Evolutionary conservation across 495 filamentous ascomycete genomes (phyloP), one percentile per base, ranked within the genome.

Genomic region (Trichoderma erinaceum): DNA sequence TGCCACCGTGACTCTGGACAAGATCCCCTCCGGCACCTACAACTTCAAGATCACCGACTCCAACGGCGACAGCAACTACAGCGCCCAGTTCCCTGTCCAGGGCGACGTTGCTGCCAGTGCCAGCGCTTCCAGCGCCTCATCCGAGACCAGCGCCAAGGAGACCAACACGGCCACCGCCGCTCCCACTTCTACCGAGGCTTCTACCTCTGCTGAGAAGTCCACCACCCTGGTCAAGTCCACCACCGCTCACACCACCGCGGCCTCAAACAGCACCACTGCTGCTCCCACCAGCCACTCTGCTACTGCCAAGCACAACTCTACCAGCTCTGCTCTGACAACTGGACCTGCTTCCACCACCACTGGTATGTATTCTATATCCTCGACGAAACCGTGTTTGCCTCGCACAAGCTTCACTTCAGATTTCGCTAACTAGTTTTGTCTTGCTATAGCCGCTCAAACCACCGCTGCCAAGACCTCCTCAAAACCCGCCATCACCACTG

Each of bases 21-120:
- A 44, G 25, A 68, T 78, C 18, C 70, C 79, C 67, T 73, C 77
- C 18, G 81, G 74, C 70, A 76, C 72, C 35, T 84, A 83, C 67
- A 80, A 79, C 71, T 71, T 84, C 69, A 69, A 76, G 74, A 80
- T 84, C 72, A 50, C 41, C 65, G 76, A 74, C 61, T 71, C 72
- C 44, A 73, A 63, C 41, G 66, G 38, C 32, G 72, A 75, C 23
- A 68, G 70, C 66, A 84, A 84, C 79, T 84, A 75, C 76, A 80
- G 77, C 72, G 1, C 68, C 38, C 73, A 74, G 69, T 82, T 81
- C 70, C 4, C 67, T 16, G 71, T 79, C 63, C 18, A 35, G 6
- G 78, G 78, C 69, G 73, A 72, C 25, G 74, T 65, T 61, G 65
- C 64, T 61, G 66, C 69, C 68, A 69, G 66, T 64, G 15, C 43